Base-by-base conservation (phyloP, 1,284 basidiomycete species). In the Ustilago shanxiensis region DNA sequence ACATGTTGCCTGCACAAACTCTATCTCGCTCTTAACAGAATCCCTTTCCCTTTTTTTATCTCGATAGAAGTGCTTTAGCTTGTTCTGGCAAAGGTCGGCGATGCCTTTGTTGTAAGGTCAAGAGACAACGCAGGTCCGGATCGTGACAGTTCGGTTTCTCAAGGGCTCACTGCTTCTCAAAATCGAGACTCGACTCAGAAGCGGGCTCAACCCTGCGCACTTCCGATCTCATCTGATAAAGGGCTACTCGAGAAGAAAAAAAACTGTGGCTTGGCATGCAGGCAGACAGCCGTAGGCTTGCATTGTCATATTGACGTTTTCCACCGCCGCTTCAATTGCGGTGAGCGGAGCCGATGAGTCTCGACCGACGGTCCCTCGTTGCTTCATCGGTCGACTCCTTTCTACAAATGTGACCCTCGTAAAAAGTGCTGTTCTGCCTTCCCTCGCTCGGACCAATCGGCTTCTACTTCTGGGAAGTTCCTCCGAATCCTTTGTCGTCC, bases 281-380 rank as follows among this genome's bases (percentile, higher is more conserved):
- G 24, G 22, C 49, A 35, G 35, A 35, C 33, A 60, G 5, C 47
- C 47, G 37, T 20, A 45, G 39, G 37, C 35, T 53, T 53, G 59
- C 49, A 53, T n/a, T 14, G 28, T 14, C 10, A 33, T n/a, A 22
- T 16, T 6, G 22, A 41, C 14, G 18, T 35, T 31, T 60, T 45
- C 16, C 26, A 60, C 50, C 59, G 49, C 50, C 50, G 59, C 59
- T 60, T 60, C 59, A 53, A 53, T 44, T 52, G 50, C 37, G 28
- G 41, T 24, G 9, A 26, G 49, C 37, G 60, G 41, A 28, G 41
- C 51, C 60, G 51, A 50, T 22, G 51, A 20, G 53, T 22, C 45
- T 51, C 44, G 35, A n/a, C 9, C 47, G 61, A 55, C 61, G 53
- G 53, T 63, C 47, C 47, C 56, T 16, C 24, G 31, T 51, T 22